Evolutionary conservation across 164 flowering plant species (phyloP), one percentile per base, ranked within the genome.

Genomic region (Cinnamomum chago): DNA sequence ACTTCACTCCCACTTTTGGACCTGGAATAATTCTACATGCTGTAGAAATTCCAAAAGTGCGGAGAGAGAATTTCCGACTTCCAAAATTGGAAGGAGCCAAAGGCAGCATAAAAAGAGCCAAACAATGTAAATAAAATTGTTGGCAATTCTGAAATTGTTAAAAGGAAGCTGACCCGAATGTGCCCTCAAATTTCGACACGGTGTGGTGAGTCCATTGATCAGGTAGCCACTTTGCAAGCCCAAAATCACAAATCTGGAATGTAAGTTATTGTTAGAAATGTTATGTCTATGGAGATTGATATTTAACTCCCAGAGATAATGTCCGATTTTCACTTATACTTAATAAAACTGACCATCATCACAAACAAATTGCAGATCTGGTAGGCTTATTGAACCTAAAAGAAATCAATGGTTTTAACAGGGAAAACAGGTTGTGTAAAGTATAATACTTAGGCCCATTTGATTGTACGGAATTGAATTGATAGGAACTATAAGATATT

Each of bases 221-320:
- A 2, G 99, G 99, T 28, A 95, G 88, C 99, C 99, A 95, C 84
- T 95, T 95, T 47, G 99, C 92, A 2, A 93, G 97, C 71, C 99
- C 99, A 78, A 95, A 95, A 85, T 95, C 99, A 71, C 90, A 92
- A 65, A 95, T 90, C 99, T 95, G 91, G 52, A 84, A 24, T n/a
- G 28, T 2, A 69, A 50, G 58, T 2, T 17, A 72, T 72, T 28
- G 47, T 27, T 27, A 72, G 52, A 58, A 62, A 60, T 28, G 27
- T 35, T 60, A 60, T 35, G 47, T 55, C 60, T 14, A 15, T 5
- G n/a, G 5, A 15, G 5, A 15, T 55, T 55, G 60, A 15, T 55
- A 55, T 55, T 55, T 15, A 15, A 55, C 60, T 55, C 60, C n/a
- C 60, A 55, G 13, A 15, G 17, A 55, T 14, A 55, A 17, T 55